Base-by-base conservation (phyloP, 2,329 filamentous ascomycete species). In the Aspergillus puulaauensis region DNA sequence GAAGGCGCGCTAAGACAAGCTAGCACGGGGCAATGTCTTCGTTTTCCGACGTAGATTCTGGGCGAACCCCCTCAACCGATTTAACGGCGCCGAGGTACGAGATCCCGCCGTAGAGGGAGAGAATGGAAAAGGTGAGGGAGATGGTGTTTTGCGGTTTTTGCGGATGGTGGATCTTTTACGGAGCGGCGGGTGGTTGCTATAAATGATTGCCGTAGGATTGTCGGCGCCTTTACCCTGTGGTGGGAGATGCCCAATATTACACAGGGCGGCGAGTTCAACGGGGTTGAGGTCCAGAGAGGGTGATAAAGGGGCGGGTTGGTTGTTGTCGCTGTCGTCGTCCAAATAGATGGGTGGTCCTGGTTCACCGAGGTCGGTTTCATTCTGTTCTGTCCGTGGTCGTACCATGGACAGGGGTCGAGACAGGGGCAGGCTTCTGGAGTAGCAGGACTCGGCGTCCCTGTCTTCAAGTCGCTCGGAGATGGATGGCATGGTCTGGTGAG, bases 321-420 rank as follows among this genome's bases (percentile, higher is more conserved):
- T 21, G 17, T 56, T 39, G 21, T 14, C 21, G 19, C 14, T n/a
- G 27, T 37, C 35, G 15, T 37, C 35, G 14, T 37, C 35, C 4
- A 15, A 40, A 6, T 19, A 43, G 27, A 47, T 33, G 14, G 52
- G 53, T 35, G 53, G 59, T 11, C 70, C 70, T 2, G 70, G 70
- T 46, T 72, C 70, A 44, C 70, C 70, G 7, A 72, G 65, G 4
- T 72, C 69, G 19, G 65, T 66, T 48, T 65, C 68, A 9, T 63
- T 60, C 14, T 63, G 57, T 35, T 52, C 64, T 40, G 62, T 63
- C 52, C 64, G 62, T 7, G 63, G 60, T 44, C 44, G 45, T 24
- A 56, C 39, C 31, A 56, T 58, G 9, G 64, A 58, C 6, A 58
- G 57, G 15, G 66, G 64, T 21, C 60, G 54, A 3, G 63, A 65